phyloP scores from a whole-genome alignment of 305 asterid genomes.

The Fraxinus sp. region DNA sequence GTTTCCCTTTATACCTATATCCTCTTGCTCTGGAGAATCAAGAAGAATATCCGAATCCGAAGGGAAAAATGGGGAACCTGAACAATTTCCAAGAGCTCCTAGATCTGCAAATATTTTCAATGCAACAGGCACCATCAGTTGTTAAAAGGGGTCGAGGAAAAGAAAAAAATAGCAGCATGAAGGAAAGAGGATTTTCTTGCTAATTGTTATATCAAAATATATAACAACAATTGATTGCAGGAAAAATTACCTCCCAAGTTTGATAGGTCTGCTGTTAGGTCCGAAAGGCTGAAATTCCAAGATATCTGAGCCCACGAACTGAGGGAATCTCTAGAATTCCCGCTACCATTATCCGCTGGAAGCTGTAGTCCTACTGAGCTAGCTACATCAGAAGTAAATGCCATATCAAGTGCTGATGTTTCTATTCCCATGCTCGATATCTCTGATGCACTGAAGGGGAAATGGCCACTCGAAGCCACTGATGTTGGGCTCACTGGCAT shows the following conservation, averaged over 20 bases:
- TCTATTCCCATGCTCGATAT: constrained; percentile 69
- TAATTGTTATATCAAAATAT: not conserved
- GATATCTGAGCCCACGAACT: constrained; percentile 14
- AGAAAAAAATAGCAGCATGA: not conserved
- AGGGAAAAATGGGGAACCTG: constrained; percentile 73
- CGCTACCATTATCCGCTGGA: constrained; percentile 62
- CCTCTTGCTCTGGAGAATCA: constrained; percentile 67
- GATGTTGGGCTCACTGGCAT: constrained; percentile 76
- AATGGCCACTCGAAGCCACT: constrained; percentile 72
- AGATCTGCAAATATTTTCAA: constrained; percentile 46
- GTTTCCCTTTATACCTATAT: constrained; percentile 44
- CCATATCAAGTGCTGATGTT: constrained; percentile 57
- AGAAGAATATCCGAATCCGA: constrained; percentile 80
- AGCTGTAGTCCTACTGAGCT: constrained; percentile 58
- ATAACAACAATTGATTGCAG: not conserved
- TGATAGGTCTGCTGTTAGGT: constrained; percentile 69
- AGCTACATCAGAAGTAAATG: constrained; percentile 68
- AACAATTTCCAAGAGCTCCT: constrained; percentile 75
- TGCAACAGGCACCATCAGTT: constrained; percentile 1
- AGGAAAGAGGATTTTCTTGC: not conserved
- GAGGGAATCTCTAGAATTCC: constrained; percentile 37
- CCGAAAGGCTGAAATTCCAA: constrained; percentile 76
- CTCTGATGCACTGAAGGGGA: constrained; percentile 63
- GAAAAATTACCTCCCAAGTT: constrained; percentile 33
- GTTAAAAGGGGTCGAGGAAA: not conserved